Conservation (phyloP, 148 eudicot genomes). For the Simmondsia chinensis region DNA sequence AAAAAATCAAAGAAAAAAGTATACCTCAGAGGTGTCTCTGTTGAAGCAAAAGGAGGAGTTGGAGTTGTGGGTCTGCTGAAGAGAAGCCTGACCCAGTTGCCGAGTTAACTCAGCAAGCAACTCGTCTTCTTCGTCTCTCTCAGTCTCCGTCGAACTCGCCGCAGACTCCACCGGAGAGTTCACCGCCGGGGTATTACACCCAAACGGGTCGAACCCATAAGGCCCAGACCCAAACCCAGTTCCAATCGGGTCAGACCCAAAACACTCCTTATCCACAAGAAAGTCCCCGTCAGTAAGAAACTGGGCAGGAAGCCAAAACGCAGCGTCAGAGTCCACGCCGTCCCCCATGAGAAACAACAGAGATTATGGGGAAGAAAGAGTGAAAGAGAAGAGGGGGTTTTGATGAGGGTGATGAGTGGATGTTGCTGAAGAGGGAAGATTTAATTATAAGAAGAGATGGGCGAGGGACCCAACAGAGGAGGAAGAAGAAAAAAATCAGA, state of each 20-base stretch:
- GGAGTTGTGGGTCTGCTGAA: slow-evolving; percentile 11
- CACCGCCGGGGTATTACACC: slow-evolving; percentile 4
- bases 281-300: slow-evolving; percentile 54
- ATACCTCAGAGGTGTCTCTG: slow-evolving; percentile 13
- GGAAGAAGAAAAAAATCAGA: too few relatives aligned
- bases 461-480: slow-evolving; percentile 13
- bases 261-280: slow-evolving; percentile 10
- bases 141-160: slow-evolving; percentile 33
- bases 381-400: not conserved
- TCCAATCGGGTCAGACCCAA: not conserved
- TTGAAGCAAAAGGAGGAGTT: slow-evolving; percentile 6
- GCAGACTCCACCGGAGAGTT: slow-evolving; percentile 33
- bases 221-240: not conserved
- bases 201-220: slow-evolving; percentile 6
- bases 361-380: not conserved
- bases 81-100: slow-evolving; percentile 31
- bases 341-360: slow-evolving; percentile 17
- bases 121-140: slow-evolving; percentile 32
- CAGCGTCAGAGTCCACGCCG: slow-evolving; percentile 13
- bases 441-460: slow-evolving; percentile 21
- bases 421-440: slow-evolving; percentile 21
- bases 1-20: not conserved
- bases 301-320: slow-evolving; percentile 63
- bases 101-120: slow-evolving; percentile 37
- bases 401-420: slow-evolving; percentile 1